These are phyloP conservation scores for Cyclocybe aegerita DNA, from an alignment of 768 basidiomycete genomes.

Conservation along the genomic window DNA sequence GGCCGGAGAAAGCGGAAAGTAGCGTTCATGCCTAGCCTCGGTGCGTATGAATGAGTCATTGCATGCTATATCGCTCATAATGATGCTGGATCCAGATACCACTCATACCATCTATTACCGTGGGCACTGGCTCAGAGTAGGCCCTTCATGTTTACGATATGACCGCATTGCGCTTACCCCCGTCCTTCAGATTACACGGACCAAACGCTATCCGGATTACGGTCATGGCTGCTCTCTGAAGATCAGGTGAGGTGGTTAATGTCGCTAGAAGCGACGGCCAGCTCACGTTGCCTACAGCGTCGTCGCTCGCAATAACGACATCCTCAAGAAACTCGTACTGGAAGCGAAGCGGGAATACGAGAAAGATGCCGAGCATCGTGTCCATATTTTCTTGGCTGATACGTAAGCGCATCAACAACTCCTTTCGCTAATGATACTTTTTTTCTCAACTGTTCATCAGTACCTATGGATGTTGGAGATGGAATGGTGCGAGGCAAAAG, in stretches of 20 bases:
- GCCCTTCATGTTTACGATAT: constrained; percentile 21
- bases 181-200: constrained; percentile 67
- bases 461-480: constrained; percentile 78
- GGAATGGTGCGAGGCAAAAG: constrained; percentile 88
- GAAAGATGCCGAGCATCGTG: constrained; percentile 88
- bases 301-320: constrained; percentile 85
- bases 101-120: constrained; percentile 89
- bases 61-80: constrained; percentile 10
- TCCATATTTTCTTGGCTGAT: constrained; percentile 88
- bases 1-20: constrained; percentile 77
- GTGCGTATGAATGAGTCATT: constrained; percentile 33
- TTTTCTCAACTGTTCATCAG: constrained; percentile 30
- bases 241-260: constrained; percentile 56
- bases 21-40: constrained; percentile 83
- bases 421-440: constrained; percentile 7
- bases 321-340: constrained; percentile 81
- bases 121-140: constrained; percentile 83
- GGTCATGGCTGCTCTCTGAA: constrained; percentile 73
- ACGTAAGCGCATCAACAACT: constrained; percentile 53
- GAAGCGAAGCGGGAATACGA: constrained; percentile 89
- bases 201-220: constrained; percentile 75
- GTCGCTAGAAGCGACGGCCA: constrained; percentile 2
- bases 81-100: constrained; percentile 51
- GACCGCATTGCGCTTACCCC: constrained; percentile 17
- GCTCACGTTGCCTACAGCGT: constrained; percentile 48